Evolutionary conservation across 768 basidiomycete species (phyloP), one percentile per base, ranked within the genome.

Genomic region (Zangia roseola): DNA sequence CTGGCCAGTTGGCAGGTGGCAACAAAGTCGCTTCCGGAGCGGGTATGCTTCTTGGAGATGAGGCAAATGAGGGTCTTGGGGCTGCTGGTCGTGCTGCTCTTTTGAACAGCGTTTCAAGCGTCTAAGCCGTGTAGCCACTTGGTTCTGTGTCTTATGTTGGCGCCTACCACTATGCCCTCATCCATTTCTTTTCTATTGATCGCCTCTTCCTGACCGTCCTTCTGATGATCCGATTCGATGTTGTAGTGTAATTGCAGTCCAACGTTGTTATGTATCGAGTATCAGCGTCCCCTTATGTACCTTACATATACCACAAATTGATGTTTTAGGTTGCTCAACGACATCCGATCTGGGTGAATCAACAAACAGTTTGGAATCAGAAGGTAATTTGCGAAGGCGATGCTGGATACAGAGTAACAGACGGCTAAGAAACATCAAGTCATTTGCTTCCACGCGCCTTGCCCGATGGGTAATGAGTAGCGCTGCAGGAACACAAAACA

Each of bases 1-100:
- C 72, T 20, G 74, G 74, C 36, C 80, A 84, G 53, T 57, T 85
- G 38, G 48, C 52, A 2, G 38, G 53, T 37, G 33, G 47, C 24
- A 58, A 64, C 53, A 43, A 62, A 42, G 13, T 54, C 16, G 47
- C 59, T 38, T 57, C 61, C n/a, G 61, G 64, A 9, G 56, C 60
- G 10, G 63, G 56, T 10, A 45, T 35, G 23, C 30, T 39, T 19
- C 17, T 67, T 10, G 52, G 50, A 13, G 62, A 63, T 2, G 68
- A 65, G 46, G 21, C 33, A 2, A 58, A 51, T 13, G 67, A 70
- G 36, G 47, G 54, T 24, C 44, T 68, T 4, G 55, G 59, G 39
- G 55, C 57, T 30, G 55, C 55, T 30, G 52, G 62, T 43, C 67
- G 66, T 5, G 66, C 52, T 30, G 58, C 51, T 38, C 17, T 68